These are phyloP conservation scores for Neurospora africana DNA, from an alignment of 495 filamentous ascomycete species.

Conservation along the genomic window DNA sequence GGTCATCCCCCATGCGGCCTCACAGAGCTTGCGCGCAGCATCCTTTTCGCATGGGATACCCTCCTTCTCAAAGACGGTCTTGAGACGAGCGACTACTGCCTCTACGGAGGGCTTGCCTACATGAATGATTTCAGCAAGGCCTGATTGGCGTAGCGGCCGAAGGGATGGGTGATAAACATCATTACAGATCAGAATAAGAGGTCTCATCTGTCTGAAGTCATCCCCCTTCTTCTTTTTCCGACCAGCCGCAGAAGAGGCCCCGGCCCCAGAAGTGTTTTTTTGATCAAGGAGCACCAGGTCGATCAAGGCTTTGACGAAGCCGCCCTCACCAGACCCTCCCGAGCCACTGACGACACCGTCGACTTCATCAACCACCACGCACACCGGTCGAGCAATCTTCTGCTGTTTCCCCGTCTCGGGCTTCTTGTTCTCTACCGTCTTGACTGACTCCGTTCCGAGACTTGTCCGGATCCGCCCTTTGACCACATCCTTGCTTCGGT, in stretches of 20 bases:
- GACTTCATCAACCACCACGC: conserved; percentile 91
- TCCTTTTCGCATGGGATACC: conserved; percentile 77
- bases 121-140: conserved; percentile 81
- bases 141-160: conserved; percentile 68
- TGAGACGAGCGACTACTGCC: conserved; percentile 72
- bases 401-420: conserved; percentile 45
- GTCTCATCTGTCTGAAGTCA: conserved; percentile 73
- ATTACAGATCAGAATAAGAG: conserved; percentile 90
- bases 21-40: conserved; percentile 79
- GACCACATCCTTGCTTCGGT: conserved; percentile 67
- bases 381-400: conserved; percentile 76
- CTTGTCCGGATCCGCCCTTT: conserved; percentile 81
- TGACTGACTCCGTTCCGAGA: conserved; percentile 85
- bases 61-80: conserved; percentile 74
- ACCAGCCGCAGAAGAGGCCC: conserved; percentile 18
- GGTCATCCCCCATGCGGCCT: conserved; percentile 82
- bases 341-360: conserved; percentile 82
- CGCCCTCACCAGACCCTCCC: conserved; percentile 59
- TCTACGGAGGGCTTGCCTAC: conserved; percentile 80
- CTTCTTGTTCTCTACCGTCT: conserved; percentile 59
- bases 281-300: conserved; percentile 79
- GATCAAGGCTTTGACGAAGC: conserved; percentile 90
- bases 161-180: conserved; percentile 93
- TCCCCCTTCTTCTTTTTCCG: conserved; percentile 55
- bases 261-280: conserved; percentile 53